Base-by-base conservation (phyloP, 2,329 filamentous ascomycete genomes). In the Madurella mycetomatis region DNA sequence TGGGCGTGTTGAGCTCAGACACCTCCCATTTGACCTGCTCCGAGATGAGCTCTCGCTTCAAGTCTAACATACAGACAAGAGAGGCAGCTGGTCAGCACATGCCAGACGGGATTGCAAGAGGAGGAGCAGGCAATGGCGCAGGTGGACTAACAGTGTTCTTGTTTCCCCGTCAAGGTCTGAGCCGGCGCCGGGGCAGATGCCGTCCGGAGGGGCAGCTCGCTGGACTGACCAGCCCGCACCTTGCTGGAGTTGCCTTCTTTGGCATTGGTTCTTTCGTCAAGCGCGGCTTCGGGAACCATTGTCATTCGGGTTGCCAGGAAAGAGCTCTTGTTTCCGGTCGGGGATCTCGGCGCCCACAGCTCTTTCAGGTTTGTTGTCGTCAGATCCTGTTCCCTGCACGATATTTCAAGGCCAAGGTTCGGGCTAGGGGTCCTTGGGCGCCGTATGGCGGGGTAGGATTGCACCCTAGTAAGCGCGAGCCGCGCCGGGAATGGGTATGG, bases 1-100 rank as follows among this genome's bases (percentile, higher is more conserved):
- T 99, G 7, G 94, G 91, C 17, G 91, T 95, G 71, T 94, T 95
- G 63, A 99, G 85, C 73, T 97, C 94, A 60, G 80, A 81, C 67
- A 99, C 95, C 73, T 99, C 94, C 74, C 81, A 88, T 70, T 87
- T 84, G 58, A 94, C 92, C 76, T 99, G 92, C 67, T 90, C 84
- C 49, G 88, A 86, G 59, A 99, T 85, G 66, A 99, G 86, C 71
- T 99, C 94, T 67, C 94, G 86, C 75, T 99, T 99, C 63, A 99
- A 85, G 69, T 99, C 91, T 95, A 67, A 32, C 12, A 51, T 57
- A 68, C 57, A 9, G 63, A 55, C 16, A 41, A 64, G 55, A 42
- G 13, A 44, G 12, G 40, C n/a, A n/a, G 42, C 50, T 31, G 42
- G 53, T 49, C 40, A 55, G 53, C 42, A 15, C 13, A 11, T 11